Evolutionary conservation across 2,329 filamentous ascomycete species (phyloP).

Genomic region (Catunica adiposa): DNA sequence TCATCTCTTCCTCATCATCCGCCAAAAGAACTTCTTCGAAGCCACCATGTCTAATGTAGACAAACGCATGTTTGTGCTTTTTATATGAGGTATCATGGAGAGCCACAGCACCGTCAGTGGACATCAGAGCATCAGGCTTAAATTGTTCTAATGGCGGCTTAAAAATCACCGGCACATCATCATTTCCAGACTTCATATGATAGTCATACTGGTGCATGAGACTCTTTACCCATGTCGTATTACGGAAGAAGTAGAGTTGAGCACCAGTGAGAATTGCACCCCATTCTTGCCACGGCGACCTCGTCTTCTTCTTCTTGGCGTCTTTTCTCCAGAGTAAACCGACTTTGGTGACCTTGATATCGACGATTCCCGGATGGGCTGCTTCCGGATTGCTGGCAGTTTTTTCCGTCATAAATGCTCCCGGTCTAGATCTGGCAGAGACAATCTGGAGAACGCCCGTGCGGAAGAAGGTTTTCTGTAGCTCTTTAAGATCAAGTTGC

Average conservation of each 20-base stretch:
- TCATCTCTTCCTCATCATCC: constrained; percentile 78
- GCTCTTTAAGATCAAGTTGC: constrained; percentile 60
- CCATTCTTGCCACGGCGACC: constrained; percentile 98
- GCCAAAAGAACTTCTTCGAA: constrained; percentile 83
- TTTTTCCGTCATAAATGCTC: constrained; percentile 84
- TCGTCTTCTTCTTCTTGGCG: constrained; percentile 76
- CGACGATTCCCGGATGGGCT: constrained; percentile 80
- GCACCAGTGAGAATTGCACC: constrained; percentile 92
- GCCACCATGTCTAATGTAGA: constrained; percentile 73
- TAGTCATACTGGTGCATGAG: constrained; percentile 76
- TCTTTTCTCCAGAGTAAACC: constrained; percentile 92
- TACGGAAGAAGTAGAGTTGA: constrained; percentile 91
- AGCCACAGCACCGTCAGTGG: constrained; percentile 82
- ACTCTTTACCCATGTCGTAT: constrained; percentile 80
- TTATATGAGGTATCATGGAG: constrained; percentile 74
- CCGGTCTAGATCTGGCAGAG: constrained; percentile 78
- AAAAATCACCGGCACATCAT: constrained; percentile 67
- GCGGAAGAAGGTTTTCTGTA: constrained; percentile 80
- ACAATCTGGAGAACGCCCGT: constrained; percentile 90
- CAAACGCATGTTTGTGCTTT: constrained; percentile 89
- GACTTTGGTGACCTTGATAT: constrained; percentile 95
- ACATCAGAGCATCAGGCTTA: constrained; percentile 86
- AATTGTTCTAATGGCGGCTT: constrained; percentile 80
- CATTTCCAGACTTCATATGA: constrained; percentile 62
- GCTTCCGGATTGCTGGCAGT: constrained; percentile 72